These are phyloP conservation scores for Entelexis sorbosivorans DNA, from an alignment of 1,139 yeast genomes.

Conservation along the genomic window DNA sequence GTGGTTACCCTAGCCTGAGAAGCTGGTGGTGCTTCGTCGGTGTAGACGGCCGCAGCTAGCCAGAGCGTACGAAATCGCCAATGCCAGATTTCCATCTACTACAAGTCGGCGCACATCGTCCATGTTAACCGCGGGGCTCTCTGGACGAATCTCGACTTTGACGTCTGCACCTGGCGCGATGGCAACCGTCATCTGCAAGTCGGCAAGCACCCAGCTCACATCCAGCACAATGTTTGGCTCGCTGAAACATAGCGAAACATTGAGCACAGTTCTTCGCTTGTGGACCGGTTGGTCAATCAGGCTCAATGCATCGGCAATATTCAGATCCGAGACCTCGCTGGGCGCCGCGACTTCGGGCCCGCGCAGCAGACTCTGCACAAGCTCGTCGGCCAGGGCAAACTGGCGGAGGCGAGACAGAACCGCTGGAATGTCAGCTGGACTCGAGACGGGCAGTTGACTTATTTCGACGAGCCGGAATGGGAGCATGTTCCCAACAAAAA, in stretches of 20 bases:
- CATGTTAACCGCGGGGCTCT: conserved; percentile 7
- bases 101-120: conserved; percentile 12
- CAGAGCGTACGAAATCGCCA: conserved; percentile 17
- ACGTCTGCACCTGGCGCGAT: neutral
- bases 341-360: conserved; percentile 16
- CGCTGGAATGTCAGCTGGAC: conserved; percentile 25
- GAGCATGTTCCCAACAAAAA: conserved; percentile 26
- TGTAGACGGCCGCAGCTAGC: conserved; percentile 12
- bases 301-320: conserved; percentile 24
- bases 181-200: conserved; percentile 7
- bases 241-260: conserved; percentile 6
- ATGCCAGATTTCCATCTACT: conserved; percentile 13
- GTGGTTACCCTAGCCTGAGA: conserved; percentile 2
- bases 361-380: conserved; percentile 12
- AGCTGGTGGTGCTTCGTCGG: conserved; percentile 11
- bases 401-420: conserved; percentile 18
- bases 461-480: conserved; percentile 27
- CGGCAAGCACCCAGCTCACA: conserved; percentile 13
- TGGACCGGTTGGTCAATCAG: conserved; percentile 18
- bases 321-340: conserved; percentile 20
- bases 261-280: conserved; percentile 6
- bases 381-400: conserved; percentile 8
- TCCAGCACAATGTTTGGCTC: conserved; percentile 1
- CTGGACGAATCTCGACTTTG: conserved; percentile 4
- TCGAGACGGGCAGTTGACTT: conserved; percentile 28